A percentile compares a stretch with the other conserved stretches of the same genome.
Conservation (phyloP, 441 rosid species). For the Brassica balearica region DNA sequence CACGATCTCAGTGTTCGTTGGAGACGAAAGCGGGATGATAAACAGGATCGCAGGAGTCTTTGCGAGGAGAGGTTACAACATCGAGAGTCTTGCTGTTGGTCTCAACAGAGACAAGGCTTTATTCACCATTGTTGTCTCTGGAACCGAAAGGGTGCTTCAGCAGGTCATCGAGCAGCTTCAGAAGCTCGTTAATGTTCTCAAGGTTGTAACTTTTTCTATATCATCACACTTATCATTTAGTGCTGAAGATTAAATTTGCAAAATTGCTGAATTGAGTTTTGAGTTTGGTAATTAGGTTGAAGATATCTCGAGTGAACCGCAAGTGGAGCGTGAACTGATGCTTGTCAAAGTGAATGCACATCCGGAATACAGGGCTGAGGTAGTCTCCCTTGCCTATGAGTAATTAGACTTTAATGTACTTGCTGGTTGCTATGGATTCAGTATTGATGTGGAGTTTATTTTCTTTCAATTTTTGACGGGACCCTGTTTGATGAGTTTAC, state of each 20-base stretch:
- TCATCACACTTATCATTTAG: not conserved
- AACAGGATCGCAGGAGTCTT: slow-evolving; percentile 80
- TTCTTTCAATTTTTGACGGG: slow-evolving; percentile 25
- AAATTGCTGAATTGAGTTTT: not conserved
- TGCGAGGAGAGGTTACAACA: slow-evolving; percentile 77
- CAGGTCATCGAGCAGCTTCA: slow-evolving; percentile 76
- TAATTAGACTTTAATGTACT: slow-evolving; percentile 22
- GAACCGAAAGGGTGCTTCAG: slow-evolving; percentile 63
- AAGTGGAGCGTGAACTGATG: slow-evolving; percentile 81
- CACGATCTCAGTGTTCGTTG: slow-evolving; percentile 75
- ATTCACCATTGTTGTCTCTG: slow-evolving; percentile 73
- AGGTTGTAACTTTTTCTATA: slow-evolving; percentile 47
- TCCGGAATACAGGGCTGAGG: slow-evolving; percentile 63
- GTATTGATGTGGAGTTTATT: slow-evolving; percentile 1
- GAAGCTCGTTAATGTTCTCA: slow-evolving; percentile 76
- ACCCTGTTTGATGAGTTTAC: slow-evolving; percentile 34
- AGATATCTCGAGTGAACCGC: slow-evolving; percentile 71
- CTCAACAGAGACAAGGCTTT: slow-evolving; percentile 71
- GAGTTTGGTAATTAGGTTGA: slow-evolving; percentile 56
- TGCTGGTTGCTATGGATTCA: slow-evolving; percentile 10
- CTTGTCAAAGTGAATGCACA: slow-evolving; percentile 67
- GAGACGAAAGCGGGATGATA: slow-evolving; percentile 81
- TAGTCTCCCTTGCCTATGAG: slow-evolving; percentile 31
- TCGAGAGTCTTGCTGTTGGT: slow-evolving; percentile 79
- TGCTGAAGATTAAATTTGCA: slow-evolving; percentile 3